Base-by-base conservation (phyloP, 345 rosid species). In the Gossypium australe region DNA sequence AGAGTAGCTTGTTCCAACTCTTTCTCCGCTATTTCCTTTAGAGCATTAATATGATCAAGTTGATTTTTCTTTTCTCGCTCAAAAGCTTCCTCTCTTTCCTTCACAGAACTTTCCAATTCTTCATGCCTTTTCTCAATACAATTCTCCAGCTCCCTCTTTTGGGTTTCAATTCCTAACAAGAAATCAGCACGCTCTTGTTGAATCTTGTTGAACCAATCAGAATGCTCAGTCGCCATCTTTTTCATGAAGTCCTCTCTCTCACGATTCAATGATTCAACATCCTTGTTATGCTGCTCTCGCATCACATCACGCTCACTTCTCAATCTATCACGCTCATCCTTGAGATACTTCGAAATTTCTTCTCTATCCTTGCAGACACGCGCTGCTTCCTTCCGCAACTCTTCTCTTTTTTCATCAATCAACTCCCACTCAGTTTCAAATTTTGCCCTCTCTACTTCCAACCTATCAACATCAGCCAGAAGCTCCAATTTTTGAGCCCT, bases 351-450 rank as follows among this genome's bases (percentile, higher is more conserved):
- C 16, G 79, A 81, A 80, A 90, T 82, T 69, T 88, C 86, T 44
- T 80, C 87, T 81, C 90, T 90, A 84, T 93, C 92, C 57, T 83
- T 79, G 79, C 83, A 81, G 60, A 92, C 74, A 60, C 77, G 78
- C 47, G 87, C 89, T 1, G 86, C 89, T 82, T 91, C 91, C 75
- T 81, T 87, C 71, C 64, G 75, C 34, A 96, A 82, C 77, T 93
- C 92, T 79, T 86, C 97, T 80, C 94, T 87, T 79, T 88, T 93
- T 78, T 91, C 98, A 80, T 96, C 97, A 80, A 96, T 93, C 74
- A 86, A 82, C 79, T 96, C 99, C 98, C 98, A 96, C 80, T 93
- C 97, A 49, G 87, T 69, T 84, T 96, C 97, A 80, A 93, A 93
- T 81, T 91, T 87, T 29, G 86, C 92, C 78, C 92, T 96, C 84